Conservation (phyloP, 805 yeast genomes). For the Nakazawaea ishiwadae region DNA sequence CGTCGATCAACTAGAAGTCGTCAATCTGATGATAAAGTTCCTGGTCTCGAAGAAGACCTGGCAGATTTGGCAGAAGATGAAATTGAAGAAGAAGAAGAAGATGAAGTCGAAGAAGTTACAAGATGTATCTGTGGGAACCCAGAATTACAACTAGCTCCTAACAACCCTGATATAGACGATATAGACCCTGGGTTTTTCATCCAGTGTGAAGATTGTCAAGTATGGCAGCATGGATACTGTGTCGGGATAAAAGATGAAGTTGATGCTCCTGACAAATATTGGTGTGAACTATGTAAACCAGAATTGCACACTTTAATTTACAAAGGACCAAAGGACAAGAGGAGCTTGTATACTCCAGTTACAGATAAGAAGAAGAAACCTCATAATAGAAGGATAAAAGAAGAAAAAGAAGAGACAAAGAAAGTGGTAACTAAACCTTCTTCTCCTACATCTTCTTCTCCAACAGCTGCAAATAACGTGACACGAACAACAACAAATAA, state of each 20-base stretch:
- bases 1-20: conserved; percentile 11
- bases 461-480: conserved; percentile 11
- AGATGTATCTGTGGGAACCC: conserved; percentile 52
- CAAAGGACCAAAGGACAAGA: conserved; percentile 41
- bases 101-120: conserved; percentile 40
- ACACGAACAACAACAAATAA: no score
- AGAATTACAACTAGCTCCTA: conserved; percentile 31
- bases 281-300: conserved; percentile 91
- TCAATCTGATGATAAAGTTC: not conserved
- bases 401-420: conserved; percentile 26
- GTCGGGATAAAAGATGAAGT: conserved; percentile 76
- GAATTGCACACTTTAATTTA: conserved; percentile 61
- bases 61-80: conserved; percentile 12
- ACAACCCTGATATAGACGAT: conserved; percentile 31
- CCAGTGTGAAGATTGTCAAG: conserved; percentile 87
- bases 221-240: conserved; percentile 98
- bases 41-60: conserved; percentile 1
- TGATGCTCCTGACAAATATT: conserved; percentile 86
- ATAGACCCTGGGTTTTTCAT: conserved; percentile 59
- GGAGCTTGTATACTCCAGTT: conserved; percentile 45
- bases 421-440: conserved; percentile 10
- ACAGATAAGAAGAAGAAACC: conserved; percentile 21
- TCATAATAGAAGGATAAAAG: conserved; percentile 13
- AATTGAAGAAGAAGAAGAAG: conserved; percentile 21
- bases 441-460: not conserved